Evolutionary conservation across 2,329 filamentous ascomycete genomes (phyloP).

Genomic region (Fusarium neocosmosporiellum): DNA sequence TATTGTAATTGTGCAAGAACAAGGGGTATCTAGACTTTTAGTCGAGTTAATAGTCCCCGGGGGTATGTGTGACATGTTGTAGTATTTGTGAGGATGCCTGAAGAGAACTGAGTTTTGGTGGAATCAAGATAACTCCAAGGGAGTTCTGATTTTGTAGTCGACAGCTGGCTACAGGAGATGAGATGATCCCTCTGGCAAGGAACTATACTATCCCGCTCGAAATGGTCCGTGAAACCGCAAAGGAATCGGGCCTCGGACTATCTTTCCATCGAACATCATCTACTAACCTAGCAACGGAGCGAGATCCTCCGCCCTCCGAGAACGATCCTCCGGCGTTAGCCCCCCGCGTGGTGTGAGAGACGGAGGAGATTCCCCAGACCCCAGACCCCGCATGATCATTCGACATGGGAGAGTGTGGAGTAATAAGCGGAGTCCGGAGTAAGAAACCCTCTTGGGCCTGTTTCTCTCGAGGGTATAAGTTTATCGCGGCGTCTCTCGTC

Average conservation of each 20-base stretch:
- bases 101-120: background rate
- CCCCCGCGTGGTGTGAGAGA: background rate
- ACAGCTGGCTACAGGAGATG: background rate
- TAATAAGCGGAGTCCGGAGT: too few relatives aligned
- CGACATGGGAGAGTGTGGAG: too few relatives aligned
- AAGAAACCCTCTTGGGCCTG: too few relatives aligned
- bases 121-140: background rate
- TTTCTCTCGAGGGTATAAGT: too few relatives aligned
- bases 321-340: background rate
- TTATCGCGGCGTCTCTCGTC: too few relatives aligned
- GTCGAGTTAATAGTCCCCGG: background rate
- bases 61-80: background rate
- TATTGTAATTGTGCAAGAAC: background rate
- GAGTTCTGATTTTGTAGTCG: background rate
- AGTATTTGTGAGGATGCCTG: background rate
- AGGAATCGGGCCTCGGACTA: background rate
- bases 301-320: background rate
- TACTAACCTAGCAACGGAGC: background rate
- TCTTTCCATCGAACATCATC: background rate
- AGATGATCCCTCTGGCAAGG: background rate
- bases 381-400: too few relatives aligned
- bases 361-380: too few relatives aligned
- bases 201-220: background rate
- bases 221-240: background rate
- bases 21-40: background rate